These are phyloP conservation scores for Dendrobium nobile DNA, from an alignment of 106 monocot genomes.

Conservation along the genomic window DNA sequence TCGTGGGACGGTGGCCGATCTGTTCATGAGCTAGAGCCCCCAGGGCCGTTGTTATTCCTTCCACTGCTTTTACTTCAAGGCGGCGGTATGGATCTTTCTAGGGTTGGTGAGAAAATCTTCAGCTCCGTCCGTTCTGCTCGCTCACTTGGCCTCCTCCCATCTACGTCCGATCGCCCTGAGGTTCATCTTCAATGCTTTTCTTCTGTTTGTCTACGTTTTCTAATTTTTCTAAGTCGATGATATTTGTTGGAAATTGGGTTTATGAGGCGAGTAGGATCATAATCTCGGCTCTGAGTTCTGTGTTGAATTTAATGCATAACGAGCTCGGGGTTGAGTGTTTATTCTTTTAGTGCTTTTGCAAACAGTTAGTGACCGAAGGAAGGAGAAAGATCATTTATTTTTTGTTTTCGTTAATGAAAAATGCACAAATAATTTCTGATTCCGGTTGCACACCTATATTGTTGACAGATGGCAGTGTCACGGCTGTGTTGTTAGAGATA, in stretches of 20 bases:
- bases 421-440: background rate
- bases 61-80: slow-evolving; percentile 72
- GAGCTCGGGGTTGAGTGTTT: background rate
- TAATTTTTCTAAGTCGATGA: slow-evolving; percentile 2
- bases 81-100: slow-evolving; percentile 95
- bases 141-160: slow-evolving; percentile 65
- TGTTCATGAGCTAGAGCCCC: slow-evolving; percentile 36
- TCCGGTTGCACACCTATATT: background rate
- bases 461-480: background rate
- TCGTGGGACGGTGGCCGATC: slow-evolving; percentile 19
- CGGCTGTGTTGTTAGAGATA: background rate
- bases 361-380: background rate
- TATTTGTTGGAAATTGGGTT: background rate
- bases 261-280: background rate
- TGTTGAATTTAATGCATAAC: background rate
- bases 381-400: background rate
- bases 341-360: background rate
- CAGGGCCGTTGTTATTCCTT: slow-evolving; percentile 66
- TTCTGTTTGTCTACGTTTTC: background rate
- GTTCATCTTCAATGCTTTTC: slow-evolving; percentile 8
- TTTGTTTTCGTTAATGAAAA: background rate
- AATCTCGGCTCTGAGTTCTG: background rate
- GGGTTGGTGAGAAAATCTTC: slow-evolving; percentile 89
- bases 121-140: slow-evolving; percentile 86
- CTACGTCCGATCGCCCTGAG: slow-evolving; percentile 60